Evolutionary conservation across 495 filamentous ascomycete genomes (phyloP).

Genomic region (Neurospora intermedia): DNA sequence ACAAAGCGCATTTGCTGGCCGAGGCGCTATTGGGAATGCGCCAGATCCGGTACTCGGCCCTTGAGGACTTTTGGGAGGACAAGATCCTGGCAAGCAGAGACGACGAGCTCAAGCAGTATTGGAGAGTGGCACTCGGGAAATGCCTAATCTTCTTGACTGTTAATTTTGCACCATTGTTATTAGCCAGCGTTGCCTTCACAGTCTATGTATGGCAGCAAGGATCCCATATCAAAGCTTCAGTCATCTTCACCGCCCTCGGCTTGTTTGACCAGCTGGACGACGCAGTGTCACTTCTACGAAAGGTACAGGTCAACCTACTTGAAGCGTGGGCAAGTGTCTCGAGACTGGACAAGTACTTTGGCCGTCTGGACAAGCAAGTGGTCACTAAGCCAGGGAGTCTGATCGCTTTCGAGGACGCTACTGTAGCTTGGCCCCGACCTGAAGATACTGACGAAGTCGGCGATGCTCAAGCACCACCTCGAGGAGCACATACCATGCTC

Average conservation of each 20-base stretch:
- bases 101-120: conserved; percentile 48
- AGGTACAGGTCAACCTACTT: conserved; percentile 13
- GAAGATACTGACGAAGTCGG: conserved; percentile 15
- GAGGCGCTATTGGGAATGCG: conserved; percentile 65
- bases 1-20: conserved; percentile 54
- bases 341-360: conserved; percentile 19
- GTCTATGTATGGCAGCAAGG: conserved; percentile 40
- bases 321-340: conserved; percentile 20
- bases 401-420: conserved; percentile 17
- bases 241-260: conserved; percentile 21
- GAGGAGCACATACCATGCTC: conserved; percentile 23
- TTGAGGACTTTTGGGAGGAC: conserved; percentile 56
- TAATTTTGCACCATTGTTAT: conserved; percentile 52
- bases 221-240: conserved; percentile 13
- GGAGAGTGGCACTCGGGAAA: conserved; percentile 45
- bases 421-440: conserved; percentile 18
- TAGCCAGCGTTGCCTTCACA: conserved; percentile 50
- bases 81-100: conserved; percentile 48
- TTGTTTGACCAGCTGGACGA: conserved; percentile 21
- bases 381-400: conserved; percentile 6
- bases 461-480: conserved; percentile 2
- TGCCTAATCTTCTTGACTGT: conserved; percentile 40
- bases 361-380: conserved; percentile 11
- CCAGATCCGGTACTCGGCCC: conserved; percentile 65
- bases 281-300: conserved; percentile 12